Evolutionary conservation across 805 yeast species (phyloP), one percentile per base, ranked within the genome.

Genomic region (Candida lessepsii): DNA sequence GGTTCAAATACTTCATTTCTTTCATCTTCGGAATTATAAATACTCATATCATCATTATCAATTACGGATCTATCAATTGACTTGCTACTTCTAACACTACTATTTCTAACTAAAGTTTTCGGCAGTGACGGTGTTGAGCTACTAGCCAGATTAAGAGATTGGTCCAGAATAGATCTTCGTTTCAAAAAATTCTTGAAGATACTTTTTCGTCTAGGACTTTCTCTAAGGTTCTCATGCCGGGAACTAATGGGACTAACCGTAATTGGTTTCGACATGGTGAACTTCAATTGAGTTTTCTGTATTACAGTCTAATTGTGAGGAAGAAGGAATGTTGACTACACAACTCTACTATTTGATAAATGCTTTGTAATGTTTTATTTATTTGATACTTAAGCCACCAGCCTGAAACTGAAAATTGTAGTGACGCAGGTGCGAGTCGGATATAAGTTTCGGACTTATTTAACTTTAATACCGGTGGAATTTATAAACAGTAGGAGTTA

Each of bases 11-110:
- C 25, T 21, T 33, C 42, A 17, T 34, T 34, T 6, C 21, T 40
- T 10, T 32, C 50, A 39, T 53, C 60, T 24, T 53, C 64, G 23
- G 57, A 53, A 35, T 56, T 55, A 38, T 46, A 53, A 7, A 60
- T 46, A 35, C 54, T 51, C 1, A 50, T 44, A 29, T 51, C 54
- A 9, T 57, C 63, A 26, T 51, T 54, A 40, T 56, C 61, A 9
- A 56, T 44, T 37, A 29, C 40, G 9, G 38, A 28, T n/a, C 33
- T 34, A 15, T 33, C 42, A 9, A 7, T 17, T 6, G 17, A 3
- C 17, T 15, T 26, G 9, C n/a, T 29, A 14, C 25, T 23, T 28
- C 27, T 36, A 15, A 26, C 16, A 31, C 43, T 34, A 24, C 19
- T 21, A 27, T 16, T 19, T 11, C 37, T 15, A 20, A 16, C 25